A percentile compares a stretch with the other conserved stretches of the same genome.
phyloP scores from a whole-genome alignment of 2,329 filamentous ascomycete genomes.

The Albifimbria verrucaria region DNA sequence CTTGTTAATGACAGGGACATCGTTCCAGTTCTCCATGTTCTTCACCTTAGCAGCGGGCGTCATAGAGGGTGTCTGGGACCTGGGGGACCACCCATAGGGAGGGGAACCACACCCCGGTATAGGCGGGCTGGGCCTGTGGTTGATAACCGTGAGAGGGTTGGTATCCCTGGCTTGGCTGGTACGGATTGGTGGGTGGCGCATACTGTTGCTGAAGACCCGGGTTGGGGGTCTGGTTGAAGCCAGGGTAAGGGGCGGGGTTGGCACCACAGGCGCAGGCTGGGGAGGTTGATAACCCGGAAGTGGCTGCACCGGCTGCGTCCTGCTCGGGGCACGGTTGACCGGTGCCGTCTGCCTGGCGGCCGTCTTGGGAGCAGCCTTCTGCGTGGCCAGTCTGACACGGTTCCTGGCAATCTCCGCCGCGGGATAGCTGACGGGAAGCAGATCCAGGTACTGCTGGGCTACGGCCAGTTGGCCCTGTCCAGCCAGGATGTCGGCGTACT shows the following conservation, averaged over 20 bases:
- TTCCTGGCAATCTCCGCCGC: slow-evolving; percentile 84
- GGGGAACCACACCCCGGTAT: slow-evolving; percentile 18
- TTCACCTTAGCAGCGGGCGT: slow-evolving; percentile 67
- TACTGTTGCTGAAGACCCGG: slow-evolving; percentile 31
- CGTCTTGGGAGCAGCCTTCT: slow-evolving; percentile 34
- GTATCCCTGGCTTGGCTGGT: slow-evolving; percentile 23
- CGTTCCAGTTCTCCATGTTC: slow-evolving; percentile 86
- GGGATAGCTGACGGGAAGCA: slow-evolving; percentile 79
- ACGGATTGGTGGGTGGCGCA: slow-evolving; percentile 32
- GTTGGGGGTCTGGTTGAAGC: slow-evolving; percentile 20
- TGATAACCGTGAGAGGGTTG: slow-evolving; percentile 49
- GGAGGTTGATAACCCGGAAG: slow-evolving; percentile 44
- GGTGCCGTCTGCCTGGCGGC: slow-evolving; percentile 16
- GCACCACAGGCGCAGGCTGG: slow-evolving; percentile 25
- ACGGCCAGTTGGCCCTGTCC: slow-evolving; percentile 82
- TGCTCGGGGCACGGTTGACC: slow-evolving; percentile 31
- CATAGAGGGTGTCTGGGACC: slow-evolving; percentile 66
- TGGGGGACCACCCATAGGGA: slow-evolving; percentile 35
- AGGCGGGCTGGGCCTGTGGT: slow-evolving; percentile 37
- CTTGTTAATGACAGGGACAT: slow-evolving; percentile 83
- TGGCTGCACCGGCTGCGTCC: slow-evolving; percentile 32
- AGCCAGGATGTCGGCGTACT: slow-evolving; percentile 94
- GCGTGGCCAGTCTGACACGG: slow-evolving; percentile 80
- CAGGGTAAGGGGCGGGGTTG: slow-evolving; percentile 28
- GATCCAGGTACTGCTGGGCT: slow-evolving; percentile 86